Percentiles rank a stretch among this genome's conserved stretches.
phyloP scores from a whole-genome alignment of 2,329 filamentous ascomycete species.

The Pestalotiopsis sp. region DNA sequence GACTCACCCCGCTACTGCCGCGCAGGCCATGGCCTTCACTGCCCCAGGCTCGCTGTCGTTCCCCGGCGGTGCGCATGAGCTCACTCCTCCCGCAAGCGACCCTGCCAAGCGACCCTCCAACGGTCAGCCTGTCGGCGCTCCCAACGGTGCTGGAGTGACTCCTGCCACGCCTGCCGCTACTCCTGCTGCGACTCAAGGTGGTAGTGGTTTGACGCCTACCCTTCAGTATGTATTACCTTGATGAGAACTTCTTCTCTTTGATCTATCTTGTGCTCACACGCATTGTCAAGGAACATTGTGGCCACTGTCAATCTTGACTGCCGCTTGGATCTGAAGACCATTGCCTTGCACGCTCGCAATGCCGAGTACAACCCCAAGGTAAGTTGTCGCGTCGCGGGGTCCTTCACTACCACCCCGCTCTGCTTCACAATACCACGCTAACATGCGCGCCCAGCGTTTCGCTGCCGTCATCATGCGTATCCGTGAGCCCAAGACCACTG shows the following conservation, averaged over 20 bases:
- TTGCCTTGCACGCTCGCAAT: constrained; percentile 95
- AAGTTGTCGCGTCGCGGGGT: constrained; percentile 38
- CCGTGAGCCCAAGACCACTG: constrained; percentile 97
- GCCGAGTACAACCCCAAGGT: constrained; percentile 99
- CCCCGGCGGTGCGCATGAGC: constrained; percentile 78
- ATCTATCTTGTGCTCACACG: constrained; percentile 56
- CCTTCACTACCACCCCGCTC: constrained; percentile 23
- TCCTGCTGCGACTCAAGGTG: constrained; percentile 75
- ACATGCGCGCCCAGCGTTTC: constrained; percentile 71
- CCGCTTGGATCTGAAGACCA: constrained; percentile 97
- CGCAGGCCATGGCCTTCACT: constrained; percentile 95
- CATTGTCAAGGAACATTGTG: constrained; percentile 86
- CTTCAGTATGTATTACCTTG: constrained; percentile 85
- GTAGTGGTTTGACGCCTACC: constrained; percentile 88
- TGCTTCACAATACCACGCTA: constrained; percentile 18
- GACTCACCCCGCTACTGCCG: constrained; percentile 84
- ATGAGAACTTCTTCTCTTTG: constrained; percentile 28
- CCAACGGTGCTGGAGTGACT: constrained; percentile 78
- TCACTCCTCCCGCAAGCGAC: constrained; percentile 79
- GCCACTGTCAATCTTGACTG: constrained; percentile 98
- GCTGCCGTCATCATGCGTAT: constrained; percentile 99
- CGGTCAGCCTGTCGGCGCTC: constrained; percentile 56
- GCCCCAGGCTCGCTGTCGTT: constrained; percentile 91
- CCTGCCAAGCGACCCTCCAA: constrained; percentile 61
- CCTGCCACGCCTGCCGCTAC: constrained; percentile 91